A percentile compares a stretch with the other conserved stretches of the same genome.
phyloP scores from a whole-genome alignment of 257 asterid genomes.

The Nicotiana tomentosiformis region DNA sequence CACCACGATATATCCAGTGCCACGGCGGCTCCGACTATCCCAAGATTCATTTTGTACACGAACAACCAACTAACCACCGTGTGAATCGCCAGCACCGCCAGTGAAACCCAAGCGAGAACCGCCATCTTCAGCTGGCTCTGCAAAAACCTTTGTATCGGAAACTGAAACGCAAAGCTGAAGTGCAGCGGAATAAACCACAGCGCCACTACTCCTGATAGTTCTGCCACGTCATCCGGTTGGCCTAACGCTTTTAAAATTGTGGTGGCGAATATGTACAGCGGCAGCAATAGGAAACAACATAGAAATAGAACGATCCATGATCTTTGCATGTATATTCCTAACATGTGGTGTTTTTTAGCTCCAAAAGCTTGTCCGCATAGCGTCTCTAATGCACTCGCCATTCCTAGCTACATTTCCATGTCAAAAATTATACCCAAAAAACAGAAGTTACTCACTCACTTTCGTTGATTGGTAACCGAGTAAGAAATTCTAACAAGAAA shows the following conservation, averaged over 20 bases:
- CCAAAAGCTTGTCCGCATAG: conserved; percentile 40
- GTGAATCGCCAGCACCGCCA: conserved; percentile 21
- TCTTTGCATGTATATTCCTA: conserved; percentile 30
- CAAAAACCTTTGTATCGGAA: conserved; percentile 30
- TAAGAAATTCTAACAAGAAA: background rate
- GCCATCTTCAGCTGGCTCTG: conserved; percentile 43
- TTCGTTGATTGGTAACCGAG: background rate
- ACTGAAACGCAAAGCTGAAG: conserved; percentile 27
- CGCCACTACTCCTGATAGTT: conserved; percentile 18
- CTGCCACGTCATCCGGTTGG: conserved; percentile 32
- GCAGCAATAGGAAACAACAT: conserved; percentile 19
- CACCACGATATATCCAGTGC: conserved; percentile 43
- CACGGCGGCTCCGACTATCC: conserved; percentile 28
- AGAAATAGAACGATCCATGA: conserved; percentile 27
- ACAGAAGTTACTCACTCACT: too few relatives aligned
- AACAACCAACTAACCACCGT: conserved; percentile 26
- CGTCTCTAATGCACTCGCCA: conserved; percentile 42
- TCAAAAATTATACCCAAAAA: too few relatives aligned
- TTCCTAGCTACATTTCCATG: conserved; percentile 22
- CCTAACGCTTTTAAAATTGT: conserved; percentile 29
- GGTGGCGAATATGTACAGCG: conserved; percentile 25
- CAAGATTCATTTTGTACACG: conserved; percentile 18
- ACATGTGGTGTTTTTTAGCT: conserved; percentile 25
- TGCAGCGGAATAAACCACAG: conserved; percentile 30
- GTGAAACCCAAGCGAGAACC: conserved; percentile 28